Evolutionary conservation across 106 monocot genomes (phyloP), one percentile per base, ranked within the genome.

Genomic region (Dendrobium catenatum): DNA sequence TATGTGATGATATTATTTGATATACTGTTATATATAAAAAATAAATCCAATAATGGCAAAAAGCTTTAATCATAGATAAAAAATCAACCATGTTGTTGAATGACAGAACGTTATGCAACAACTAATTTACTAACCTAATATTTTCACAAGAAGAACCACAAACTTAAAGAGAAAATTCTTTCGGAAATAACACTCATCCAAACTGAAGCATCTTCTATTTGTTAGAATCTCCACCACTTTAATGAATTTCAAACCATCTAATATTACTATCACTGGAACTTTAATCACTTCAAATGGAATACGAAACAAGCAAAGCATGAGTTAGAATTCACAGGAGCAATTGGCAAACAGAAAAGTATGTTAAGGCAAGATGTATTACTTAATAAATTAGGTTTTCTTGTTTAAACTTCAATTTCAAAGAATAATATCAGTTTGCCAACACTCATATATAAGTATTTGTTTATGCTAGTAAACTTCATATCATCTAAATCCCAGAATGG

Each of bases 401-500:
- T 15, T 15, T 11, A 29, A 42, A 74, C 15, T 42, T 74, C 5
- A 74, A 74, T 74, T 74, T 19, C 16, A 29, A 49, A 26, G 27
- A 76, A 51, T 76, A 26, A 27, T 76, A 76, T 49, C 49, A 10
- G 9, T 76, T 47, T 47, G 13, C 19, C 49, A 76, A n/a, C 3
- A 67, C 61, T 48, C 41, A 24, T 26, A 68, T 29, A 68, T 29
- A 49, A 24, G 64, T 37, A 77, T 78, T 55, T 80, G 31, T 42
- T 79, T 8, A 43, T 31, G 31, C 27, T 41, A 33, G 22, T 68
- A 72, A 18, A 55, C 5, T 37, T 49, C 22, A 46, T 48, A 84
- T 86, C 54, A n/a, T 83, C 43, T 44, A 37, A 9, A 75, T 78
- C 77, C 77, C 73, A 77, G 56, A n/a, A 31, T 83, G 79, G 74